Conservation (phyloP, 495 filamentous ascomycete genomes). For the Daldinia concentrica region DNA sequence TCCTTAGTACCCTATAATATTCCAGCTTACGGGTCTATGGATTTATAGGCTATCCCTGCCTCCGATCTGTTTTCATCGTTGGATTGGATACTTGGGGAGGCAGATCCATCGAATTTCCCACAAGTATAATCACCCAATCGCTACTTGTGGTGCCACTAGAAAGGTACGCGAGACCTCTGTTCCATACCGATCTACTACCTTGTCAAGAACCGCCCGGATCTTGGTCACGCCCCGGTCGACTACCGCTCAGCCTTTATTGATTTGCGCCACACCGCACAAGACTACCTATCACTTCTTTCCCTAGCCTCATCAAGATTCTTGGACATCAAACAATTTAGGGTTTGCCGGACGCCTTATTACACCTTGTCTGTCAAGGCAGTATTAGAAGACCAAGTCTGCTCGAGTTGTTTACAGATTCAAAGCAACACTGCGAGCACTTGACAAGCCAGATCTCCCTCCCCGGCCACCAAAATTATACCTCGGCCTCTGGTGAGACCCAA, state of each 20-base stretch:
- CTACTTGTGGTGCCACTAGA: constrained; percentile 37
- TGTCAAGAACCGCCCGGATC: constrained; percentile 29
- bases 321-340: constrained; percentile 35
- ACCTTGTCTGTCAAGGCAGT: constrained; percentile 38
- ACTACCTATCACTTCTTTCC: constrained; percentile 35
- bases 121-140: constrained; percentile 28
- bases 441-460: constrained; percentile 28
- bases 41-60: constrained; percentile 29
- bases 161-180: constrained; percentile 38
- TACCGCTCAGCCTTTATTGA: constrained; percentile 36
- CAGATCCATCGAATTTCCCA: constrained; percentile 35
- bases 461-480: constrained; percentile 23
- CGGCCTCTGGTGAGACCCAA: constrained; percentile 40
- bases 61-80: constrained; percentile 34
- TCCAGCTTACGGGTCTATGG: constrained; percentile 31
- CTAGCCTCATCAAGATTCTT: constrained; percentile 33
- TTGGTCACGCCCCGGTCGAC: constrained; percentile 37
- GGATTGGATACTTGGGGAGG: constrained; percentile 30
- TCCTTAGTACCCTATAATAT: constrained; percentile 34
- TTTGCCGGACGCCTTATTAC: constrained; percentile 34
- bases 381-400: constrained; percentile 35
- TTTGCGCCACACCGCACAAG: constrained; percentile 41
- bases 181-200: constrained; percentile 38
- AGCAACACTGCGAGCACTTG: constrained; percentile 23
- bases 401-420: constrained; percentile 27